Conservation (phyloP, 2,329 filamentous ascomycete species). For the Cyanodermella asteris region DNA sequence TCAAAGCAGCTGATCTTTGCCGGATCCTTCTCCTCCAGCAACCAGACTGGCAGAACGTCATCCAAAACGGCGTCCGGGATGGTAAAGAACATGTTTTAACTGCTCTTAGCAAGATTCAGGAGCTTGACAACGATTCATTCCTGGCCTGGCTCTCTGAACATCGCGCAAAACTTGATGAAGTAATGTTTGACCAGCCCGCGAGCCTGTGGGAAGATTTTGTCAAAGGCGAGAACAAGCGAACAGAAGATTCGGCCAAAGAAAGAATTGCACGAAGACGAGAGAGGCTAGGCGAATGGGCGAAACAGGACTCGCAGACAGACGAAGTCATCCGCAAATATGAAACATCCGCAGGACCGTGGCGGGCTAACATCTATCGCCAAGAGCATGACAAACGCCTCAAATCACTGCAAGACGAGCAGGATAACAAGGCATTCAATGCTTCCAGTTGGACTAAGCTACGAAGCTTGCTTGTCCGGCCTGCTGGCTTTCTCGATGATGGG, state of each 20-base stretch:
- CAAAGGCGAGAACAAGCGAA: conserved; percentile 55
- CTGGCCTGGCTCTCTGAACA: conserved; percentile 73
- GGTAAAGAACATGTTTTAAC: conserved; percentile 50
- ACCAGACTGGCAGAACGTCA: conserved; percentile 52
- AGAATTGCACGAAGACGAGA: conserved; percentile 60
- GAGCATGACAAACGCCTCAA: conserved; percentile 85
- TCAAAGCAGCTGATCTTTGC: conserved; percentile 65
- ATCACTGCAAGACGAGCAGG: conserved; percentile 76
- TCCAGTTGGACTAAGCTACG: conserved; percentile 61
- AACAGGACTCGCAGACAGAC: conserved; percentile 44
- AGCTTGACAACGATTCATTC: conserved; percentile 76
- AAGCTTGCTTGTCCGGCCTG: conserved; percentile 53
- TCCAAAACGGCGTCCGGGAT: conserved; percentile 51
- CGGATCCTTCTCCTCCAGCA: conserved; percentile 89
- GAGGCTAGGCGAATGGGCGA: conserved; percentile 57
- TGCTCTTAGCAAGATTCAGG: conserved; percentile 65
- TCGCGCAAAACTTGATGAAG: conserved; percentile 50
- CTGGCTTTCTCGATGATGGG: conserved; percentile 51
- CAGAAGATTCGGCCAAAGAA: conserved; percentile 48
- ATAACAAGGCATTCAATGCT: conserved; percentile 59
- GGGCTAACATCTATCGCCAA: conserved; percentile 81
- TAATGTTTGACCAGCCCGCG: conserved; percentile 66
- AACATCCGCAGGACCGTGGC: conserved; percentile 71
- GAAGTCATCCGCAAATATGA: conserved; percentile 64
- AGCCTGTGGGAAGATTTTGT: conserved; percentile 81